phyloP scores from a whole-genome alignment of 352 stramenopile species.

The Globisporangium polare region DNA sequence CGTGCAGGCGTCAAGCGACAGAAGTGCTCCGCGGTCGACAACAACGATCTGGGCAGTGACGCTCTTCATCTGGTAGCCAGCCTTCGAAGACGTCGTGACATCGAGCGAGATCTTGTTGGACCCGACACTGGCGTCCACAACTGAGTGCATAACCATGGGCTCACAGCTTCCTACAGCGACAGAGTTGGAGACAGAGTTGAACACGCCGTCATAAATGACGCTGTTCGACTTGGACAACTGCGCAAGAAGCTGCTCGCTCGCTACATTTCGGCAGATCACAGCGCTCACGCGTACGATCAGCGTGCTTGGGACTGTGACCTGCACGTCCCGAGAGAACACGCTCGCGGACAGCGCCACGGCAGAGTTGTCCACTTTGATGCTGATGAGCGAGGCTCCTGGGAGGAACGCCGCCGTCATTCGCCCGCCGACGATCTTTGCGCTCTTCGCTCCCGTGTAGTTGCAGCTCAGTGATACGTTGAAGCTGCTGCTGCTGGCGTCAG shows the following conservation, averaged over 20 bases:
- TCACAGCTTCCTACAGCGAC: slow-evolving; percentile 30
- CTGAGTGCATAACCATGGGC: slow-evolving; percentile 38
- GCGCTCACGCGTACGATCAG: slow-evolving; percentile 37
- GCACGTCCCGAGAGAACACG: slow-evolving; percentile 31
- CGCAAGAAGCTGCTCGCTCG: slow-evolving; percentile 32
- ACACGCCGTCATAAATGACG: slow-evolving; percentile 36
- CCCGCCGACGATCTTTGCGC: slow-evolving; percentile 40
- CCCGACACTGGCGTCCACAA: slow-evolving; percentile 27
- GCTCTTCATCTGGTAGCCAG: slow-evolving; percentile 36
- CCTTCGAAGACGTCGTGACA: slow-evolving; percentile 28
- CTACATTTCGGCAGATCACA: slow-evolving; percentile 41
- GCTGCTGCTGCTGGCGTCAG: slow-evolving; percentile 6
- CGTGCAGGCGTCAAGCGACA: slow-evolving; percentile 34
- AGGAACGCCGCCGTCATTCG: slow-evolving; percentile 33
- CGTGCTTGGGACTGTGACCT: slow-evolving; percentile 27
- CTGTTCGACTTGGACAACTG: slow-evolving; percentile 26
- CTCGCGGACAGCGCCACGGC: slow-evolving; percentile 12
- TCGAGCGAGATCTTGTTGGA: slow-evolving; percentile 31
- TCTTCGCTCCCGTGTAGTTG: slow-evolving; percentile 35
- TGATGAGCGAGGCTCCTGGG: slow-evolving; percentile 24
- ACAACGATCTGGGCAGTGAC: slow-evolving; percentile 32
- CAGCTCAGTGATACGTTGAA: slow-evolving; percentile 30
- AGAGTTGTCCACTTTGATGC: slow-evolving; percentile 20
- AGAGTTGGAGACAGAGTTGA: slow-evolving; percentile 27
- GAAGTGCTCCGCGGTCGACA: slow-evolving; percentile 32